Conservation (phyloP, 139 green algal genomes). For the Picochlorum sp. region DNA sequence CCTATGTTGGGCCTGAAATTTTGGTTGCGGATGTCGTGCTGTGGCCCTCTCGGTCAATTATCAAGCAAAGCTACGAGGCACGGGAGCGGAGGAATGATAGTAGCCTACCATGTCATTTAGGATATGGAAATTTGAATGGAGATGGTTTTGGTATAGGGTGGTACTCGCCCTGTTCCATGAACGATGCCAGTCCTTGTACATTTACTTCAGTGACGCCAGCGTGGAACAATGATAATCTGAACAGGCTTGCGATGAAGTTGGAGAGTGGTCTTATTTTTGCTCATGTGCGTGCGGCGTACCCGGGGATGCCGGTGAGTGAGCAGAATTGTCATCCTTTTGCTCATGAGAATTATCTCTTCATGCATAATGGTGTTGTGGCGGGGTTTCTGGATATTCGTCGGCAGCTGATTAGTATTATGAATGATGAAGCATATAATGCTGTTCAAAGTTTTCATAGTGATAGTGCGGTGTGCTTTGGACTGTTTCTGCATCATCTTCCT, state of each 20-base stretch:
- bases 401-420: constrained; percentile 61
- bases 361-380: constrained; percentile 94
- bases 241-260: constrained; percentile 82
- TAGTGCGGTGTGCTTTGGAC: constrained; percentile 77
- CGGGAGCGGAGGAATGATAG: constrained; percentile 70
- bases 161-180: constrained; percentile 45
- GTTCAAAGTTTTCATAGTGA: constrained; percentile 89
- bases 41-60: constrained; percentile 78
- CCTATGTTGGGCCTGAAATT: constrained; percentile 66
- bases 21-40: constrained; percentile 77
- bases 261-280: constrained; percentile 85
- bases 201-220: constrained; percentile 89
- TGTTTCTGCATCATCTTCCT: constrained; percentile 89
- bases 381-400: constrained; percentile 75
- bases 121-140: constrained; percentile 87
- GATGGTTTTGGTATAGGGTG: constrained; percentile 92
- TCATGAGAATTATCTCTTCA: constrained; percentile 85
- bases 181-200: constrained; percentile 68
- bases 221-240: constrained; percentile 97
- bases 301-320: constrained; percentile 87
- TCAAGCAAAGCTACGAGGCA: constrained; percentile 92
- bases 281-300: constrained; percentile 56
- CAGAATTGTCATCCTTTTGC: constrained; percentile 91
- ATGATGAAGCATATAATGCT: constrained; percentile 82
- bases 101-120: constrained; percentile 59